Conservation (phyloP, 2,329 filamentous ascomycete species). For the Apiospora pterosperma region DNA sequence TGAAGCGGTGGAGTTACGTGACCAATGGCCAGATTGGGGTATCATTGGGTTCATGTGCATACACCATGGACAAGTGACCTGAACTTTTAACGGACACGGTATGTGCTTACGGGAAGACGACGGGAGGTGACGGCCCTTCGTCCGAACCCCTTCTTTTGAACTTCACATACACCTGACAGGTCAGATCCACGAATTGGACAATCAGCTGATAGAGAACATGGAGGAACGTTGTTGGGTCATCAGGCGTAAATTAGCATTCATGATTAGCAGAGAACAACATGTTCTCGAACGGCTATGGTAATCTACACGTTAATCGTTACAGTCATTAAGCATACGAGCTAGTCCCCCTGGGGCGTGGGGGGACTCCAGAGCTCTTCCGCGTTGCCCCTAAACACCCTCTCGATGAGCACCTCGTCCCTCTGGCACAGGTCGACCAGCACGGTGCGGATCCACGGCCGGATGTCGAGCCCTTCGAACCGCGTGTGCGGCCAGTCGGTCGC, state of each 20-base stretch:
- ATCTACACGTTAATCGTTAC: background rate
- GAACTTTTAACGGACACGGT: too few species aligned
- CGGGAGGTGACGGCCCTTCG: too few species aligned
- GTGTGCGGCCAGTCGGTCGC: constrained; percentile 65
- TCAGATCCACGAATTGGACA: too few species aligned
- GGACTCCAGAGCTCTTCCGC: constrained; percentile 45
- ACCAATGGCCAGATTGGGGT: background rate
- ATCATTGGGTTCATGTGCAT: background rate
- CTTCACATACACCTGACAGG: too few species aligned
- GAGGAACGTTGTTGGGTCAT: too few species aligned
- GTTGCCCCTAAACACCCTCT: constrained; percentile 52
- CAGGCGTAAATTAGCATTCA: too few species aligned
- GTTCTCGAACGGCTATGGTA: background rate
- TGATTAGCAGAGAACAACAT: background rate
- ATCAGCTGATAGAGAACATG: too few species aligned
- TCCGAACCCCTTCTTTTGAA: too few species aligned
- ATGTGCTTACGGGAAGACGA: too few species aligned
- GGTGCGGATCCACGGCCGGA: constrained; percentile 49
- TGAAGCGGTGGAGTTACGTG: background rate
- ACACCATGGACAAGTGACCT: too few species aligned
- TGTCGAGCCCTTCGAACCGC: constrained; percentile 54
- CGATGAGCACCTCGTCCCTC: constrained; percentile 36
- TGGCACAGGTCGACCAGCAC: constrained; percentile 50
- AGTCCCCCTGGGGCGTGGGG: background rate
- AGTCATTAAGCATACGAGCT: background rate